phyloP scores from a whole-genome alignment of 768 basidiomycete species.

The Termitomyces heimii region DNA sequence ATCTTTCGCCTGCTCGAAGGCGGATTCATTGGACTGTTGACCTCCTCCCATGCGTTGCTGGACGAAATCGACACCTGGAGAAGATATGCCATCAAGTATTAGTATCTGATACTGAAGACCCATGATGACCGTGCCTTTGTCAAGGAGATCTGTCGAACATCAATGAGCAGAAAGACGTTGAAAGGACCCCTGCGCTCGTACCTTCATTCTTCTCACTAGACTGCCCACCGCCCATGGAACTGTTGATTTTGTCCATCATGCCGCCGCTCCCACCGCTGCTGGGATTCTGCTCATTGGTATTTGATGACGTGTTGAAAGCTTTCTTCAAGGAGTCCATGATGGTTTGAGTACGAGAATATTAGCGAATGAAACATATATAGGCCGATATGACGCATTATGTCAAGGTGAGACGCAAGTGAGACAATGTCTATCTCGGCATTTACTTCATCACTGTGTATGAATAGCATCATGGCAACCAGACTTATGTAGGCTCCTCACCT shows the following conservation, averaged over 20 bases:
- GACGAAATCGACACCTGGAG: constrained; percentile 31
- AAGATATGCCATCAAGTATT: not conserved
- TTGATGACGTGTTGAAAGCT: not conserved
- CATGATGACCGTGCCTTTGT: not conserved
- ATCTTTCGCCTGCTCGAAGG: constrained; percentile 36
- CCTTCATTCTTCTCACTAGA: not conserved
- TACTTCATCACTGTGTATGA: not conserved
- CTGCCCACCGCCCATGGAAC: not conserved
- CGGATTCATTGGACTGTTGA: constrained; percentile 35
- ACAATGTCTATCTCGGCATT: not conserved
- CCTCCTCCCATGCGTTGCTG: constrained; percentile 32
- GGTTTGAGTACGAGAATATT: not conserved
- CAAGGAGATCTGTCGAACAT: not conserved
- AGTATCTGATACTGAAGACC: not conserved
- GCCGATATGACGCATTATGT: not conserved
- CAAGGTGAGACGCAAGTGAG: not conserved
- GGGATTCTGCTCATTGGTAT: not conserved
- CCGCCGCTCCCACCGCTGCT: not conserved
- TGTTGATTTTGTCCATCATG: not conserved
- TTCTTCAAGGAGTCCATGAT: not conserved
- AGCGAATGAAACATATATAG: not conserved
- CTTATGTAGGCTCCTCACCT: too few relatives aligned
- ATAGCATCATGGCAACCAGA: too few relatives aligned
- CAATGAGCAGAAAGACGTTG: not conserved
- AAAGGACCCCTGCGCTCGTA: not conserved